phyloP scores from a whole-genome alignment of 495 filamentous ascomycete genomes.

The Xylaria telfairii region DNA sequence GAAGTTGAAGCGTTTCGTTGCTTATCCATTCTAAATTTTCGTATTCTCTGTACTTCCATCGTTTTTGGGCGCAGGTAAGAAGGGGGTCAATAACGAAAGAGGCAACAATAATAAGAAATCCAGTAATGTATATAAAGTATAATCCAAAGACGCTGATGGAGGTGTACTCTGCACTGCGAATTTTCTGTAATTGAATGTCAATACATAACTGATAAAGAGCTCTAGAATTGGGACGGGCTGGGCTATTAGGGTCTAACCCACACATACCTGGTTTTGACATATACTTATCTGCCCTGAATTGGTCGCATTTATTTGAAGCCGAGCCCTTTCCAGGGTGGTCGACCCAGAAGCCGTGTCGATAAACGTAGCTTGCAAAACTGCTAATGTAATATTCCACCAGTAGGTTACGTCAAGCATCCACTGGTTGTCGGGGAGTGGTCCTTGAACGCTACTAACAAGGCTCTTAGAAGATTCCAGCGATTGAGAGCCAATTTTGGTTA shows the following conservation, averaged over 20 bases:
- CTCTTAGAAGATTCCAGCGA: constrained; percentile 4
- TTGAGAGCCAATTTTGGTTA: background rate
- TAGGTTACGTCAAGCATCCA: constrained; percentile 24
- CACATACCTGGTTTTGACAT: constrained; percentile 18
- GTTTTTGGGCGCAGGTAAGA: background rate
- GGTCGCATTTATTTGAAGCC: constrained; percentile 21
- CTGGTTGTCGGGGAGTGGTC: constrained; percentile 16
- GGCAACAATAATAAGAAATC: constrained; percentile 18
- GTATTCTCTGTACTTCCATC: constrained; percentile 11
- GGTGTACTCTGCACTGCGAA: constrained; percentile 17
- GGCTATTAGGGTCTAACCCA: background rate
- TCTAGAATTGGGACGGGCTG: background rate
- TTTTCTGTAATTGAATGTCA: constrained; percentile 23
- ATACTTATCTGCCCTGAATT: background rate
- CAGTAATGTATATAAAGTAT: constrained; percentile 19
- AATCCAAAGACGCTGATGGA: constrained; percentile 29
- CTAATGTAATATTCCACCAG: constrained; percentile 11
- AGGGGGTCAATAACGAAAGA: constrained; percentile 21
- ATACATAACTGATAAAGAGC: background rate
- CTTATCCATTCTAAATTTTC: constrained; percentile 25
- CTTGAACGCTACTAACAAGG: background rate
- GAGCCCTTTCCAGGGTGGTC: constrained; percentile 11
- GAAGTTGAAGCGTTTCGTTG: constrained; percentile 29
- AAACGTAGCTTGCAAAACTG: constrained; percentile 13
- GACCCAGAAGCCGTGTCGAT: background rate